Evolutionary conservation across 148 eudicot genomes (phyloP).

Genomic region (Amaranthus hypochondriacus): DNA sequence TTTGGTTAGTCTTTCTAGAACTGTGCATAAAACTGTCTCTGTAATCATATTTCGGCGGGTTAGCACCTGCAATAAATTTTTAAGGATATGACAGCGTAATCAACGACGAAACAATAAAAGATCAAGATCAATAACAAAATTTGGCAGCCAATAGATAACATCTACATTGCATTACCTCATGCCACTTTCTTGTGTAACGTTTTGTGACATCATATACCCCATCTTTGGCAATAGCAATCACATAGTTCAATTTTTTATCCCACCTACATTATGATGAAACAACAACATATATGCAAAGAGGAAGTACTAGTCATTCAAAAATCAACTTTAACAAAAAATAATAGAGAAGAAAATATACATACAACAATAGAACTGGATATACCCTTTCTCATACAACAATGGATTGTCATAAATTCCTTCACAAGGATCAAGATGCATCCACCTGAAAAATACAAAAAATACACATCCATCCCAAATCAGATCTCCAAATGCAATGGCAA

Average conservation of each 20-base stretch:
- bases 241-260: slow-evolving; percentile 72
- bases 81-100: slow-evolving; percentile 14
- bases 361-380: slow-evolving; percentile 15
- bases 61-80: slow-evolving; percentile 52
- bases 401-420: slow-evolving; percentile 93
- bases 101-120: not conserved
- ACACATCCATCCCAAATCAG: slow-evolving; percentile 9
- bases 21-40: slow-evolving; percentile 46
- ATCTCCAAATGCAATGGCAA: slow-evolving; percentile 3
- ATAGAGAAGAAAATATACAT: not conserved
- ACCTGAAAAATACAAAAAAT: slow-evolving; percentile 37
- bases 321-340: slow-evolving; percentile 8
- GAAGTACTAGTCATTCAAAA: slow-evolving; percentile 1
- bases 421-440: slow-evolving; percentile 99
- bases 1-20: slow-evolving; percentile 57
- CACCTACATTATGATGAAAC: slow-evolving; percentile 42
- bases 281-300: not conserved
- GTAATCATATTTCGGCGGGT: slow-evolving; percentile 62
- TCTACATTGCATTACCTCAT: slow-evolving; percentile 48
- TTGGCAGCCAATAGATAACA: not conserved
- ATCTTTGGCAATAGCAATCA: slow-evolving; percentile 77
- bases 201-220: slow-evolving; percentile 96
- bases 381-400: slow-evolving; percentile 94
- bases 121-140: slow-evolving; percentile 5
- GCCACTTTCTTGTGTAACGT: slow-evolving; percentile 96